phyloP scores from a whole-genome alignment of 2,329 filamentous ascomycete genomes.

The Monascus ruber region DNA sequence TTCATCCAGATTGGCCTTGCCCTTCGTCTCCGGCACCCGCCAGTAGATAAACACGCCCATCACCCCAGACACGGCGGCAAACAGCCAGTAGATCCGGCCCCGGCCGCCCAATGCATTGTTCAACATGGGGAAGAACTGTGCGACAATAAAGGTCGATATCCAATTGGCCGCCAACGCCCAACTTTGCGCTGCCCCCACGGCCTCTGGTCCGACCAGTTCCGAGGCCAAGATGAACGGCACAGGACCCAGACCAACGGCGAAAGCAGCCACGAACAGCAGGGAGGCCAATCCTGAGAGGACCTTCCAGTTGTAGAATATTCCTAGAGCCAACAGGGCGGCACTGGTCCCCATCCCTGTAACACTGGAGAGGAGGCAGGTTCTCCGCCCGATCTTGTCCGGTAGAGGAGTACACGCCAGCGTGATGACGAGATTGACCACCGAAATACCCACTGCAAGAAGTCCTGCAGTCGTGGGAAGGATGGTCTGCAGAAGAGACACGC shows the following conservation, averaged over 20 bases:
- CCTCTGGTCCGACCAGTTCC: slow-evolving; percentile 81
- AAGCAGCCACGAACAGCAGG: slow-evolving; percentile 76
- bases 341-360: slow-evolving; percentile 74
- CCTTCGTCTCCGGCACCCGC: slow-evolving; percentile 78
- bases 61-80: slow-evolving; percentile 59
- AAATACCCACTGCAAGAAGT: slow-evolving; percentile 77
- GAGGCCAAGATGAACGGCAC: slow-evolving; percentile 91
- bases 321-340: slow-evolving; percentile 65
- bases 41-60: slow-evolving; percentile 61
- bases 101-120: slow-evolving; percentile 65
- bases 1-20: slow-evolving; percentile 71
- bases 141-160: slow-evolving; percentile 80
- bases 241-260: slow-evolving; percentile 81
- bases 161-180: slow-evolving; percentile 83
- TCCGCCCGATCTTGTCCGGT: slow-evolving; percentile 78
- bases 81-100: slow-evolving; percentile 87
- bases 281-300: slow-evolving; percentile 71
- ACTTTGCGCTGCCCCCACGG: slow-evolving; percentile 81
- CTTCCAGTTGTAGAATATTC: slow-evolving; percentile 62
- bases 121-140: slow-evolving; percentile 86
- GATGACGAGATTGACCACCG: slow-evolving; percentile 71
- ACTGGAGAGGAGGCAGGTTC: slow-evolving; percentile 69
- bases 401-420: slow-evolving; percentile 74
- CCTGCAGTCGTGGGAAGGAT: slow-evolving; percentile 73
- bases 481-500: slow-evolving; percentile 72